Evolutionary conservation across 192 early-diverging fungal species (phyloP).

Genomic region (Paraglomus brasilianum): DNA sequence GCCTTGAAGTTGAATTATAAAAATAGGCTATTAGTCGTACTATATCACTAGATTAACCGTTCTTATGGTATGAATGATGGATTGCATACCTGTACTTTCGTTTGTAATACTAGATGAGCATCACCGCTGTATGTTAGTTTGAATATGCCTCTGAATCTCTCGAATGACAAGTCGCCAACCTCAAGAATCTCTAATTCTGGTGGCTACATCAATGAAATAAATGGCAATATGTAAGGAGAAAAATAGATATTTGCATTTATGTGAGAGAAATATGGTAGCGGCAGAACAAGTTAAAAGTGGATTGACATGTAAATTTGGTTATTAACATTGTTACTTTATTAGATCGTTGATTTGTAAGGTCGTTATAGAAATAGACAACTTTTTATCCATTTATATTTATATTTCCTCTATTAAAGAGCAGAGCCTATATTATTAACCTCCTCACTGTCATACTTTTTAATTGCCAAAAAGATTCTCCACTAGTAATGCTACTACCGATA

Average conservation of each 20-base stretch:
- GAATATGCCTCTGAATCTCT: conserved; percentile 95
- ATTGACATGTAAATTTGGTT: too few relatives aligned
- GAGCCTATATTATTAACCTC: too few relatives aligned
- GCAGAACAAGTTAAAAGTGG: too few relatives aligned
- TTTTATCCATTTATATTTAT: too few relatives aligned
- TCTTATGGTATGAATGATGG: not conserved
- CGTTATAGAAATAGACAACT: not conserved
- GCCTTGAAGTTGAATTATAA: conserved; percentile 48
- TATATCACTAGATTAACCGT: not conserved
- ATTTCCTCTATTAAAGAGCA: too few relatives aligned
- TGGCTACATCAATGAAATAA: conserved; percentile 49
- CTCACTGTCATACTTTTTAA: too few relatives aligned
- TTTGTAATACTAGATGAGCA: conserved; percentile 87
- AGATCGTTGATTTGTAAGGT: too few relatives aligned
- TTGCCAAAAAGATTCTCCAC: too few relatives aligned
- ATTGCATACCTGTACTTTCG: conserved; percentile 81
- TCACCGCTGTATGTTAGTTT: conserved; percentile 92
- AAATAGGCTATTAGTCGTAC: conserved; percentile 20
- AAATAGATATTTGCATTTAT: not conserved
- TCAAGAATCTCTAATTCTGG: conserved; percentile 98
- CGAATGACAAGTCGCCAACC: conserved; percentile 92
- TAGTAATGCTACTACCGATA: too few relatives aligned
- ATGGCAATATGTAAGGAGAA: conserved; percentile 1
- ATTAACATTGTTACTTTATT: too few relatives aligned
- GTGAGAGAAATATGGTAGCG: not conserved